Evolutionary conservation across 2,329 filamentous ascomycete genomes (phyloP), one percentile per base, ranked within the genome.

Genomic region (Sclerotinia trifoliorum): DNA sequence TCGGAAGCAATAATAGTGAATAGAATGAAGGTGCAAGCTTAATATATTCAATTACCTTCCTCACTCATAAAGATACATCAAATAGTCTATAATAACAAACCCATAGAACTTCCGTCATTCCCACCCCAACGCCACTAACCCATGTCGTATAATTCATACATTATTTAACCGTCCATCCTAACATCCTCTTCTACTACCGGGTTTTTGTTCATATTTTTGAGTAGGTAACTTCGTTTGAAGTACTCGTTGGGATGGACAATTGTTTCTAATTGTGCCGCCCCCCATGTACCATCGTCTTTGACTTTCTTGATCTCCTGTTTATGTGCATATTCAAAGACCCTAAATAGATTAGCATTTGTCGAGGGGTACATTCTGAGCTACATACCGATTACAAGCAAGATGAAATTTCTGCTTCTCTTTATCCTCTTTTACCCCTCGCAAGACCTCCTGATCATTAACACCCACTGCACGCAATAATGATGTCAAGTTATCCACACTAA

Each of bases 161-260:
- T 32, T 48, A 66, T 29, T 66, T 44, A 66, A 48, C 52, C 66
- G 5, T 68, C 60, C 66, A 68, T 68, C 35, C n/a, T 65, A 3
- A 57, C 44, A 65, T 68, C 66, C 39, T 65, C 60, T 17, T 51
- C 60, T 21, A 11, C 51, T 32, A 6, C 21, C 44, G 68, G 66
- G 15, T 69, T 72, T 65, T 74, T 77, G 8, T 73, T 88, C 35
- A 96, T 79, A 77, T 95, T 92, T 82, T 93, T 97, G 70, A 99
- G 81, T 74, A 96, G 76, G 79, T 93, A 98, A 78, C 93, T 96
- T 67, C 94, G 86, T 84, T 97, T 97, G 80, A 98, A 99, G 80
- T 97, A 99, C 72, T 94, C 94, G 78, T 99, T 99, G 15, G 95
- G 95, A 80, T 99, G 95, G 29, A 97, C 89, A 77, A 99, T 96